phyloP scores from a whole-genome alignment of 2,329 filamentous ascomycete genomes.

The Drechslera avenae region DNA sequence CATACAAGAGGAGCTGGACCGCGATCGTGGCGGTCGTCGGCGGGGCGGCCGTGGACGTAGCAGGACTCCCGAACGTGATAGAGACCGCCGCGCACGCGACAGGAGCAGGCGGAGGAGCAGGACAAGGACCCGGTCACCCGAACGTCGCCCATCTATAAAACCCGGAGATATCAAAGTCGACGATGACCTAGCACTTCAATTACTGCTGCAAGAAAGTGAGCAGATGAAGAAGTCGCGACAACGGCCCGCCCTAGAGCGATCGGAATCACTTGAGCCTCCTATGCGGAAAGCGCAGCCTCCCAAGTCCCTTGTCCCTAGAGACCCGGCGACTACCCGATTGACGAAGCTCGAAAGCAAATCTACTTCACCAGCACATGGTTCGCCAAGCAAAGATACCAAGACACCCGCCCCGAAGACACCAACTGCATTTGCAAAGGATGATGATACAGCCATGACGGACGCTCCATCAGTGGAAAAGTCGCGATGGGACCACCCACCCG shows the following conservation, averaged over 20 bases:
- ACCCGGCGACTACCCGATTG: slow-evolving; percentile 38
- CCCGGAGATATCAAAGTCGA: slow-evolving; percentile 47
- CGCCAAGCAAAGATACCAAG: slow-evolving; percentile 30
- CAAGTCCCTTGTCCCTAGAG: slow-evolving; percentile 44
- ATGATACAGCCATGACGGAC: slow-evolving; percentile 38
- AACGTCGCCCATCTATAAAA: slow-evolving; percentile 30
- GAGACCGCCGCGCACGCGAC: slow-evolving; percentile 32
- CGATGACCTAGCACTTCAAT: slow-evolving; percentile 44
- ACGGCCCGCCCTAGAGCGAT: slow-evolving; percentile 44
- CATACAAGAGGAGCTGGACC: slow-evolving; percentile 58
- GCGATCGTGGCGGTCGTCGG: slow-evolving; percentile 51
- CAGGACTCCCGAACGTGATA: slow-evolving; percentile 31
- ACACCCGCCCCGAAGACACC: slow-evolving; percentile 22
- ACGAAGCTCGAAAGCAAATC: slow-evolving; percentile 38
- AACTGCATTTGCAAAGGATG: slow-evolving; percentile 17
- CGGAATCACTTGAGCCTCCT: slow-evolving; percentile 48
- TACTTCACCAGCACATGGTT: slow-evolving; percentile 29
- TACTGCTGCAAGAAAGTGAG: slow-evolving; percentile 46
- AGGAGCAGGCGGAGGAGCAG: slow-evolving; percentile 30
- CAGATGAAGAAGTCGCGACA: slow-evolving; percentile 46
- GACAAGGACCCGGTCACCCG: slow-evolving; percentile 30
- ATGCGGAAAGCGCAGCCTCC: slow-evolving; percentile 45
- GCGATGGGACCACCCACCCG: slow-evolving; percentile 36
- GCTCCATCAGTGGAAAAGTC: slow-evolving; percentile 28
- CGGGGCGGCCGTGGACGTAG: slow-evolving; percentile 37